These are phyloP conservation scores for Neurospora africana DNA, from an alignment of 495 filamentous ascomycete genomes.

Conservation along the genomic window DNA sequence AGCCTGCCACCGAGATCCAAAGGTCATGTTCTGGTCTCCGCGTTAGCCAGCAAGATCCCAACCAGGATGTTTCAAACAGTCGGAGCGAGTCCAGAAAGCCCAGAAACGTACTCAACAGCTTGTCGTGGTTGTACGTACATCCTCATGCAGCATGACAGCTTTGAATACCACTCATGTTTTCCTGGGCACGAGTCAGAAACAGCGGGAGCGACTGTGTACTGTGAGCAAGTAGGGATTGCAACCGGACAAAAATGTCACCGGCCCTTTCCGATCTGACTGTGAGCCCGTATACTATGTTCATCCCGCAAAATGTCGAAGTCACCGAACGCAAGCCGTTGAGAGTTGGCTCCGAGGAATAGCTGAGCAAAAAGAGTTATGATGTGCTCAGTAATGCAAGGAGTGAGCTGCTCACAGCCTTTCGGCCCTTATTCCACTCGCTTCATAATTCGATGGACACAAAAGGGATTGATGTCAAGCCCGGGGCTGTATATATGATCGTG, in stretches of 20 bases:
- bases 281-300: not conserved
- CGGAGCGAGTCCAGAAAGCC: not conserved
- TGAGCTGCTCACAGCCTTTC: not conserved
- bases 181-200: not conserved
- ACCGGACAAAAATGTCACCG: not conserved
- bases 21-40: not conserved
- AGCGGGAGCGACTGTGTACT: not conserved
- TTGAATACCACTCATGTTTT: not conserved
- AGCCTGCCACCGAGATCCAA: not conserved
- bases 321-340: not conserved
- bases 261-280: not conserved
- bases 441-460: not conserved
- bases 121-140: not conserved
- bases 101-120: not conserved
- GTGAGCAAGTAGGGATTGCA: not conserved
- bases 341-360: not conserved
- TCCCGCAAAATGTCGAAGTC: not conserved
- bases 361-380: not conserved
- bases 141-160: not conserved
- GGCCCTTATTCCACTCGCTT: not conserved
- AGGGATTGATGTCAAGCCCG: not conserved
- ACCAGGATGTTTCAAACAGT: not conserved
- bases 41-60: not conserved
- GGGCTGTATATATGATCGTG: not conserved
- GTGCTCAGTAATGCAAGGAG: not conserved